Base-by-base conservation (phyloP, 345 rosid species). In the Gossypium herbaceum region DNA sequence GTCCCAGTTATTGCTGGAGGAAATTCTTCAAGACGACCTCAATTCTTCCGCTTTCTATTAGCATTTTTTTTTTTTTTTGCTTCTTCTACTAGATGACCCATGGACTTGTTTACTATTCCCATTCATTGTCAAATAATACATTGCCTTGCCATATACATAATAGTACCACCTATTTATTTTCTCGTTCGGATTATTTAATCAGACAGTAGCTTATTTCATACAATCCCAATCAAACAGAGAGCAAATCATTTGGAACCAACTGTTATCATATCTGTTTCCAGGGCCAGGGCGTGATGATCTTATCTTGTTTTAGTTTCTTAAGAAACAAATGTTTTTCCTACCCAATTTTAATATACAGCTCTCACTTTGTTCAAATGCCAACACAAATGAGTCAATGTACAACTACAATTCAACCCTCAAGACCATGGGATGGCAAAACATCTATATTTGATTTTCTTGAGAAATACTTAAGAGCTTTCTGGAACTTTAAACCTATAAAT, bases 1-100 rank as follows among this genome's bases (percentile, higher is more conserved):
- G 64, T 82, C 91, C 2, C 71, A 74, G 73, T 72, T 67, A 20
- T 82, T 82, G 84, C 81, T 88, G 25, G 77, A 82, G 43, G 79
- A 79, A 13, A 79, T 75, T 17, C 69, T 87, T n/a, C 6, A 77
- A 17, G 69, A 78, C 34, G 57, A 58, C 57, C 20, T 73, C 44
- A 58, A 16, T n/a, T 16, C 54, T 24, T 12, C 44, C 5, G 68
- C n/a, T 3, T 59, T 73, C 52, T 59, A 25, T 55, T 55, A 68
- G 7, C 7, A 0, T 52, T 71, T 41, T 55, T 71, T 13, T 24
- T 27, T 27, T 27, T 27, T 34, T 34, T 70, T 25, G 0, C 22
- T n/a, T n/a, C 20, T 10, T 65, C 16, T 43, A 29, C 3, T 63
- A 58, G 63, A 16, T 16, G 3, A 51, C 56, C 2, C 16, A 51